Percentiles rank a stretch among this genome's conserved stretches.
These are phyloP conservation scores for Colletotrichum viniferum DNA, from an alignment of 2,329 filamentous ascomycete species.

Conservation along the genomic window DNA sequence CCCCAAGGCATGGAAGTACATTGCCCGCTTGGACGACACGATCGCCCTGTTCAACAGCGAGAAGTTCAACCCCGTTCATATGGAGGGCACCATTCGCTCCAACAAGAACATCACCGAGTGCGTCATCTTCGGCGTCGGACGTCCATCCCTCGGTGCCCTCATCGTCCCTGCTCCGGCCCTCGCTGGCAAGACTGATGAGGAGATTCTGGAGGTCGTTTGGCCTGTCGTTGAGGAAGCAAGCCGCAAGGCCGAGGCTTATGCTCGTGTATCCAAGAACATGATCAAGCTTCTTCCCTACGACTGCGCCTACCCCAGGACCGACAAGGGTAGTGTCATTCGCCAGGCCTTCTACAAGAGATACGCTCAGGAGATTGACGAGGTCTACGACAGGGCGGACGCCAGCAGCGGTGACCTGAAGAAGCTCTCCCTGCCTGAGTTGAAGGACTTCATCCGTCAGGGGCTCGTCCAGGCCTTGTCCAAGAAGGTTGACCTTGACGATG, in stretches of 20 bases:
- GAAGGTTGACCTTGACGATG: conserved; percentile 31
- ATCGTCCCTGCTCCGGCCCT: conserved; percentile 45
- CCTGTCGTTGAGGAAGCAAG: conserved; percentile 37
- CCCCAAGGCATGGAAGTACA: conserved; percentile 63
- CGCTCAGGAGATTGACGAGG: conserved; percentile 21
- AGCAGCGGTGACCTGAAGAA: conserved; percentile 17
- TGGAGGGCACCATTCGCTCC: conserved; percentile 60
- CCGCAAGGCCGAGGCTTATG: conserved; percentile 32
- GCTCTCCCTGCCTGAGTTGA: conserved; percentile 32
- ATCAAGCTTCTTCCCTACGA: conserved; percentile 50
- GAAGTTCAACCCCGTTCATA: conserved; percentile 68
- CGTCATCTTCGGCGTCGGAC: conserved; percentile 65
- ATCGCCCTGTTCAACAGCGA: conserved; percentile 69
- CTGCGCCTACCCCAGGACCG: conserved; percentile 44
- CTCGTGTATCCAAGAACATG: conserved; percentile 50
- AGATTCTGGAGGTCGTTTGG: conserved; percentile 36
- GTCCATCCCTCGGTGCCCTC: conserved; percentile 59
- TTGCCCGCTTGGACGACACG: conserved; percentile 65
- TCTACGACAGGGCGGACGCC: conserved; percentile 35
- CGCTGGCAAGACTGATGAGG: conserved; percentile 22
- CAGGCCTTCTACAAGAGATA: conserved; percentile 27
- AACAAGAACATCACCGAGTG: conserved; percentile 52
- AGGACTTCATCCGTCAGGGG: conserved; percentile 35
- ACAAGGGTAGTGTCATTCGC: conserved; percentile 31
- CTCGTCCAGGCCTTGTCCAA: conserved; percentile 29